A percentile compares a stretch with the other conserved stretches of the same genome.
These are phyloP conservation scores for Fraxinus platypoda DNA, from an alignment of 305 asterid species.

Conservation along the genomic window DNA sequence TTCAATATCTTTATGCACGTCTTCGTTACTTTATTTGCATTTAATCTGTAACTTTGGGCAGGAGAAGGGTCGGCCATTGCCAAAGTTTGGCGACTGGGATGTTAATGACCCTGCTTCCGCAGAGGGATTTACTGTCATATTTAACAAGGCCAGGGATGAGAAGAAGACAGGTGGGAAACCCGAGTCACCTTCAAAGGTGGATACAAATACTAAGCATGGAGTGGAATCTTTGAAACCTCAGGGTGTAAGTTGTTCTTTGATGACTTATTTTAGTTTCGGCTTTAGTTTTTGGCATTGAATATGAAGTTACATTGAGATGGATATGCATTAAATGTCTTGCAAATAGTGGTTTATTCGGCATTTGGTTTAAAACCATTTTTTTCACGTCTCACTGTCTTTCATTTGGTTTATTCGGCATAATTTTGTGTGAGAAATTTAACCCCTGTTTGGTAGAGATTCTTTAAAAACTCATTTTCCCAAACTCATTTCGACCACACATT, in stretches of 20 bases:
- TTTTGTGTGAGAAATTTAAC: neutral
- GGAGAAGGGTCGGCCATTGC: constrained; percentile 43
- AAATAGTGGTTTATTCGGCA: neutral
- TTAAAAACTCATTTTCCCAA: neutral
- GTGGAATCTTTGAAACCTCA: constrained; percentile 28
- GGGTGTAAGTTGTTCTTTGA: constrained; percentile 29
- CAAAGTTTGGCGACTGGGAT: constrained; percentile 42
- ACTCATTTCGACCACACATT: neutral
- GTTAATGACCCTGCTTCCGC: constrained; percentile 41
- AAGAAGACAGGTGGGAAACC: constrained; percentile 40
- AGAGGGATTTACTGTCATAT: constrained; percentile 41
- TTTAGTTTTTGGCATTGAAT: neutral
- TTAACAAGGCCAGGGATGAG: constrained; percentile 41
- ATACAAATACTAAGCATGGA: constrained; percentile 17
- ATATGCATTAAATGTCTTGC: neutral
- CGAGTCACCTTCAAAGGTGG: constrained; percentile 30
- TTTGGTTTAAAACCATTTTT: neutral
- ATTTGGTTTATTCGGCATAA: neutral
- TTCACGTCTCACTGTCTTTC: neutral
- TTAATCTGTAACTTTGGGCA: constrained; percentile 11
- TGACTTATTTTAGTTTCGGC: neutral
- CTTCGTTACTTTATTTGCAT: neutral
- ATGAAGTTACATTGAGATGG: neutral
- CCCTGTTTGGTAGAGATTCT: neutral
- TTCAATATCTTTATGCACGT: neutral